phyloP scores from a whole-genome alignment of 1,284 basidiomycete species.

The Kwoniella shivajii region DNA sequence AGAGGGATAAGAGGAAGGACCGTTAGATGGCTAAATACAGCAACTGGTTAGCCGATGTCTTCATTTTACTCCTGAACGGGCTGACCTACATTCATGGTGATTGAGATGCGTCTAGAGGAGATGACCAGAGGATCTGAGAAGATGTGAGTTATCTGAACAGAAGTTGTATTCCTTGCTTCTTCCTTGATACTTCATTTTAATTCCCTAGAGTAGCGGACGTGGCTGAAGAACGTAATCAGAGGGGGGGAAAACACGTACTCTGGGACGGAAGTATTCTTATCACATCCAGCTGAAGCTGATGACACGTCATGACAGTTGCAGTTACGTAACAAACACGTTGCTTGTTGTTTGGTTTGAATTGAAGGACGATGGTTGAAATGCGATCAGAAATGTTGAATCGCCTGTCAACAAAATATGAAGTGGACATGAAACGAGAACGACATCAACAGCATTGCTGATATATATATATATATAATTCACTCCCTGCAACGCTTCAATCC shows the following conservation, averaged over 20 bases:
- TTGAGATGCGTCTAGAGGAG: background rate
- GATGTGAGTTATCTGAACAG: too few relatives aligned
- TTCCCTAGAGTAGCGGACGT: background rate
- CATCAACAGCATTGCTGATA: too few relatives aligned
- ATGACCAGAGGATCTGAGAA: background rate
- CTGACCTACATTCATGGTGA: conserved; percentile 11
- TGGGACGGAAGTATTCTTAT: background rate
- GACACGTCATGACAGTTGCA: background rate
- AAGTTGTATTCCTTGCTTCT: too few relatives aligned
- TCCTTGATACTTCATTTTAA: too few relatives aligned
- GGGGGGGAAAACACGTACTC: too few relatives aligned
- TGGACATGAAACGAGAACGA: too few relatives aligned
- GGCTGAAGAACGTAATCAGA: background rate
- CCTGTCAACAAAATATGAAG: too few relatives aligned
- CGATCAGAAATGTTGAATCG: background rate
- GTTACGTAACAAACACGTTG: conserved; percentile 1
- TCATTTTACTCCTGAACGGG: background rate
- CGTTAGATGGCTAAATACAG: background rate
- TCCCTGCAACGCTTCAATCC: background rate
- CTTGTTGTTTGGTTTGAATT: background rate
- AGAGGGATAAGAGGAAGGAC: conserved; percentile 13
- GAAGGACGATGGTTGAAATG: background rate
- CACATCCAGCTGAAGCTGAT: background rate
- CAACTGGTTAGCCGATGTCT: background rate
- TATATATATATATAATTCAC: too few relatives aligned